Evolutionary conservation across 176 grass and related monocot genomes (phyloP), one percentile per base, ranked within the genome.

Genomic region (Otatea glauca): DNA sequence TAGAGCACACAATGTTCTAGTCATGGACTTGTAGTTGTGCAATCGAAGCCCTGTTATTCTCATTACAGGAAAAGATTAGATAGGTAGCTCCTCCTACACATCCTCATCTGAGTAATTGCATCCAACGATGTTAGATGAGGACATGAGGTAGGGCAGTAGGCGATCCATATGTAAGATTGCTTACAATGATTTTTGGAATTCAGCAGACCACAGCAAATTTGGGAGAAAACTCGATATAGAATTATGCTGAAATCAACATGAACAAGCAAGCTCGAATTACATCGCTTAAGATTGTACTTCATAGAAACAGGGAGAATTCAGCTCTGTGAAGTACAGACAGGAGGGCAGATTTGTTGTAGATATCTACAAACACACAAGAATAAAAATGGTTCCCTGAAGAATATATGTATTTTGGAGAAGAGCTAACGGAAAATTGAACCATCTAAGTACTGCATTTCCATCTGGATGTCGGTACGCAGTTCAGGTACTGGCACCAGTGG

Each of bases 401-500:
- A 39, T 23, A 29, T 10, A 72, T 89, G 49, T 70, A 47, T 63
- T 68, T 81, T 18, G 63, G 60, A 66, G 42, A 20, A 27, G 15
- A 45, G 21, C 58, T 24, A 47, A 42, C 10, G 12, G 76, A 42
- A 68, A 72, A 65, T n/a, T 10, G 24, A 70, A 62, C 8, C 50
- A 74, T 73, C 77, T 88, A 93, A 21, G 81, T 88, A 21, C 71
- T 82, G 41, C 95, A 98, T 56, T 72, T 98, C 95, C 96, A 98
- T 25, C 85, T 92, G 43, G 96, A 98, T 65, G 96, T 90, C 1
- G 96, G 93, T 41, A 98, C 63, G 23, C 96, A 98, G 84, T 98
- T 85, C 55, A 98, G 88, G 84, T 95, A 93, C 48, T 92, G 96
- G 74, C 96, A 95, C 96, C 96, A 98, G 81, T 88, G 87, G 87